Conservation (phyloP, 2,329 filamentous ascomycete genomes). For the Calcarisporium arbuscula region DNA sequence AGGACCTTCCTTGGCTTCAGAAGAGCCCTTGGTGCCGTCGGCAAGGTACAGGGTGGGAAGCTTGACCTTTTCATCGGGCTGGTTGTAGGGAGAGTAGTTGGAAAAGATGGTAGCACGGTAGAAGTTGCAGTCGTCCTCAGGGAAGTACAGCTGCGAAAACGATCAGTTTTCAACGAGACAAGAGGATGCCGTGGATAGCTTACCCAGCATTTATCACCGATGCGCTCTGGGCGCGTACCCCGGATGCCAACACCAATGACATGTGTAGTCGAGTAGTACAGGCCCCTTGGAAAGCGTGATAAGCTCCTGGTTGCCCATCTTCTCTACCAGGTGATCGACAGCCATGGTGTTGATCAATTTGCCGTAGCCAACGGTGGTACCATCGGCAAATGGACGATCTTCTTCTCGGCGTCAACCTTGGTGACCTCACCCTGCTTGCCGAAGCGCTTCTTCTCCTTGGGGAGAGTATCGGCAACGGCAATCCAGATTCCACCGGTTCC, state of each 20-base stretch:
- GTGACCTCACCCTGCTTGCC: slow-evolving; percentile 78
- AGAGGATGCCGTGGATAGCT: slow-evolving; percentile 19
- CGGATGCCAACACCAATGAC: slow-evolving; percentile 95
- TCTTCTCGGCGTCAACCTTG: slow-evolving; percentile 80
- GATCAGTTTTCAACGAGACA: slow-evolving; percentile 1
- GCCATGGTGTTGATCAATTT: slow-evolving; percentile 96
- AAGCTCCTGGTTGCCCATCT: slow-evolving; percentile 83
- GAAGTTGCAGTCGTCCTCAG: slow-evolving; percentile 97
- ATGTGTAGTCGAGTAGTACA: slow-evolving; percentile 96
- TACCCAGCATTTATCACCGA: slow-evolving; percentile 99
- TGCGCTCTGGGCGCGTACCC: slow-evolving; percentile 84
- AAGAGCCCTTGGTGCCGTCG: slow-evolving; percentile 71
- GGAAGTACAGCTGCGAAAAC: slow-evolving; percentile 75
- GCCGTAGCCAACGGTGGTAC: slow-evolving; percentile 82
- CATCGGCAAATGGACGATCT: slow-evolving; percentile 77
- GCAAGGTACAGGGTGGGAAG: slow-evolving; percentile 81
- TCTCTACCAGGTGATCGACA: slow-evolving; percentile 79
- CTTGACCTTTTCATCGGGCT: slow-evolving; percentile 76
- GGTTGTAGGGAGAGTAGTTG: slow-evolving; percentile 99
- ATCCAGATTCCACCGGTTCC: slow-evolving; percentile 99
- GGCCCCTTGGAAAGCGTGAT: slow-evolving; percentile 75
- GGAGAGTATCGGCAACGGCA: slow-evolving; percentile 86
- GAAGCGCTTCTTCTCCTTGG: slow-evolving; percentile 85
- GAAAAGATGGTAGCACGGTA: slow-evolving; percentile 99
- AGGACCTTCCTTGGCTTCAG: slow-evolving; percentile 73